These are phyloP conservation scores for Xylaria intraflava DNA, from an alignment of 495 filamentous ascomycete species.

Conservation along the genomic window DNA sequence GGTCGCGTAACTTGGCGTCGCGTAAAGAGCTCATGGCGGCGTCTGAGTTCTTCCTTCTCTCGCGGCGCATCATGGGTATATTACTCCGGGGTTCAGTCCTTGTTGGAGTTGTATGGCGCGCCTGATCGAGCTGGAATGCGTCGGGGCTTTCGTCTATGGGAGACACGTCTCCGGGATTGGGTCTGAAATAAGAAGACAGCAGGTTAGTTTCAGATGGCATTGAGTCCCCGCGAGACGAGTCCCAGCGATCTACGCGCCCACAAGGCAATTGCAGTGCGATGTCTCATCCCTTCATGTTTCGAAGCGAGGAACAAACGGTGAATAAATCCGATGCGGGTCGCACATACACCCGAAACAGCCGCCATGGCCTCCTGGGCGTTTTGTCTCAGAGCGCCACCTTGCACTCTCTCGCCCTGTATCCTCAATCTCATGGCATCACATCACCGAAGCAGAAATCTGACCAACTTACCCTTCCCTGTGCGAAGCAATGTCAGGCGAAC, in stretches of 20 bases:
- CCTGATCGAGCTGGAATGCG: slow-evolving; percentile 23
- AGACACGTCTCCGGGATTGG: slow-evolving; percentile 39
- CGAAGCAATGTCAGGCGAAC: slow-evolving; percentile 38
- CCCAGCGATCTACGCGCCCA: neutral
- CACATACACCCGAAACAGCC: neutral
- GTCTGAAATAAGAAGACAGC: slow-evolving; percentile 16
- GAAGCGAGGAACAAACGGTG: neutral
- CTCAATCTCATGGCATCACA: neutral
- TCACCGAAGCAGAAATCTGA: slow-evolving; percentile 5
- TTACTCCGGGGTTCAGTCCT: slow-evolving; percentile 27
- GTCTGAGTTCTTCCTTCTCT: slow-evolving; percentile 37
- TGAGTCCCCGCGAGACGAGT: neutral
- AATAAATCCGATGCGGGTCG: neutral
- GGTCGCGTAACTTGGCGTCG: slow-evolving; percentile 28
- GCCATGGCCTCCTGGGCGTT: neutral
- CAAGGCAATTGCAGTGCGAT: neutral
- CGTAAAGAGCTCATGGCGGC: slow-evolving; percentile 26
- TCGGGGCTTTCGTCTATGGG: slow-evolving; percentile 46
- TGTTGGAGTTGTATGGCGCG: slow-evolving; percentile 12
- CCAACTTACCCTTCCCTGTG: slow-evolving; percentile 27
- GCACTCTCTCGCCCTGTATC: neutral
- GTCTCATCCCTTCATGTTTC: neutral
- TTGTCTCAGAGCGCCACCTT: neutral
- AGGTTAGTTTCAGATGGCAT: slow-evolving; percentile 17
- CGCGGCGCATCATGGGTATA: slow-evolving; percentile 47